Evolutionary conservation across 2,329 filamentous ascomycete genomes (phyloP), one percentile per base, ranked within the genome.

Genomic region (Fusarium buharicum): DNA sequence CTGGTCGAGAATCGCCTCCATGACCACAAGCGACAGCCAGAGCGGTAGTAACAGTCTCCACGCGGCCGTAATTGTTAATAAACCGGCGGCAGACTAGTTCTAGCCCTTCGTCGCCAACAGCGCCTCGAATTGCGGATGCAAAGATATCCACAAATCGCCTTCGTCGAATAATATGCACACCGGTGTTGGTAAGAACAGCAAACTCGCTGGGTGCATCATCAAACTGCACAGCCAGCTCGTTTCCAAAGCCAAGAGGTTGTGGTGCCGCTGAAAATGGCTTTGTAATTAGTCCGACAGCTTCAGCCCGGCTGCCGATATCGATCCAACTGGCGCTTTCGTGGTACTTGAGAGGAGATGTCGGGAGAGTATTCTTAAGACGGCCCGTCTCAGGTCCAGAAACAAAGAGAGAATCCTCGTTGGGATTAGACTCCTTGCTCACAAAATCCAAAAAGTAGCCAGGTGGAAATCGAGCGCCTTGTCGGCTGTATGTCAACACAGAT

Each of bases 191-290:
- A 50, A 99, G 82, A 41, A 99, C 87, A 1, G 94, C 95, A 63
- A 98, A 88, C 72, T 99, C 94, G 46, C 90, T 87, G 0, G 90
- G 84, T 0, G 88, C 82, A 57, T 91, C 84, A 70, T 99, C 95
- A 69, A 95, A 99, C 69, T 99, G 96, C n/a, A 96, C 90, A 2
- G 95, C 92, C 52, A 98, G 81, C 77, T 99, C 95, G 68, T 99
- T 99, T 11, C 94, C 93, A 70, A 97, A 98, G 0, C 93, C 94
- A 18, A 87, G 73, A 0, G 91, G 90, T 22, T 86, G 84, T 11
- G 78, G 78, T 1, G 87, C 83, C 10, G 90, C 90, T 14, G 87
- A 84, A 67, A 93, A 94, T 0, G 90, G 86, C 44, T 85, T 84
- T 1, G 90, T 91, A 24, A 92, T 86, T 12, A 93, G 77, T 3